A percentile compares a stretch with the other conserved stretches of the same genome.
Evolutionary conservation across 1,284 basidiomycete genomes (phyloP).

Genomic region (Malassezia arunalokei): DNA sequence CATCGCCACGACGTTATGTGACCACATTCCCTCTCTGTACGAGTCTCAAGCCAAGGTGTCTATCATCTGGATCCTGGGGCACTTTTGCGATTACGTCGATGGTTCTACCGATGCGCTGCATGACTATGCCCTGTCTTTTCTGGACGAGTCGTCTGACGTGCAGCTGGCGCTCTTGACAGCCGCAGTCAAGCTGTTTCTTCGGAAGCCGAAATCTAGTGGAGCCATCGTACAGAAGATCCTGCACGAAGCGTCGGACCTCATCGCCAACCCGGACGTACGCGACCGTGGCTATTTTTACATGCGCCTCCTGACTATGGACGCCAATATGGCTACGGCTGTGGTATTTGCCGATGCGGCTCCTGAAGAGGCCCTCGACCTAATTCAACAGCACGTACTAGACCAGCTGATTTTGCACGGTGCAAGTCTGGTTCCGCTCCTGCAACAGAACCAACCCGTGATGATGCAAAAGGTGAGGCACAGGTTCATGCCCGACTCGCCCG

Average conservation of each 20-base stretch:
- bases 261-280: constrained; percentile 90
- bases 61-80: constrained; percentile 96
- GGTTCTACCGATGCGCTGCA: constrained; percentile 91
- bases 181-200: constrained; percentile 89
- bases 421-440: constrained; percentile 36
- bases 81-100: constrained; percentile 90
- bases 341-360: constrained; percentile 88
- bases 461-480: constrained; percentile 31
- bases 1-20: constrained; percentile 81
- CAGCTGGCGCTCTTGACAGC: constrained; percentile 91
- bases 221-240: constrained; percentile 86
- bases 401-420: constrained; percentile 39
- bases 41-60: constrained; percentile 89
- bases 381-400: constrained; percentile 52
- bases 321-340: constrained; percentile 69
- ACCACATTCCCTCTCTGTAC: constrained; percentile 79
- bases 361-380: constrained; percentile 91
- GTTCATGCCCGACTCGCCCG: constrained; percentile 29
- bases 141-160: constrained; percentile 87
- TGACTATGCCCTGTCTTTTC: constrained; percentile 76
- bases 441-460: constrained; percentile 37
- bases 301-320: constrained; percentile 88
- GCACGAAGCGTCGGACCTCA: constrained; percentile 92
- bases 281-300: constrained; percentile 99
- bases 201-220: constrained; percentile 79